Percentiles rank a stretch among this genome's conserved stretches.
These are phyloP conservation scores for Lycium barbarum DNA, from an alignment of 257 asterid species.

Conservation along the genomic window DNA sequence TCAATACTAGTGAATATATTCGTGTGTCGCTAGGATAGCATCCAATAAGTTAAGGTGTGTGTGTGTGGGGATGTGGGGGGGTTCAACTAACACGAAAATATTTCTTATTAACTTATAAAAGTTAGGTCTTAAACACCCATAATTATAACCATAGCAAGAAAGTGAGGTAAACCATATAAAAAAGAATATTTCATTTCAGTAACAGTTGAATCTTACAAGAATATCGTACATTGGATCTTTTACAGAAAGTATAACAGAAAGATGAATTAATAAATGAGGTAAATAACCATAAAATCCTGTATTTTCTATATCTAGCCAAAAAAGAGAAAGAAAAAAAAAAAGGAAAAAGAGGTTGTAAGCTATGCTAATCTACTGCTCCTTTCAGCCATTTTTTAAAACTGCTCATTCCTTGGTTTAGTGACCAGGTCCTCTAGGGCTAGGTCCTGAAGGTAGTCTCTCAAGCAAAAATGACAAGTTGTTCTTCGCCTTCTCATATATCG, in stretches of 20 bases:
- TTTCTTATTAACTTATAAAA: no score
- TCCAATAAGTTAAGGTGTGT: no score
- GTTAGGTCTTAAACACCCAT: no score
- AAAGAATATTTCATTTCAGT: neutral
- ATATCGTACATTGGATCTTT: neutral
- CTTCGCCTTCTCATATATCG: conserved; percentile 28
- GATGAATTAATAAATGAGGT: conserved; percentile 12
- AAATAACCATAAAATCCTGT: neutral
- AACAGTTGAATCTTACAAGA: neutral
- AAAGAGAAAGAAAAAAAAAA: neutral
- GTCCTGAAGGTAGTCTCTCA: conserved; percentile 38
- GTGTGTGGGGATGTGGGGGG: no score
- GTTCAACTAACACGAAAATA: no score
- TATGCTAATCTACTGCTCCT: neutral
- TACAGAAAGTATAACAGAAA: neutral
- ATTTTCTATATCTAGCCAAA: neutral
- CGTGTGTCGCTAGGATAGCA: no score
- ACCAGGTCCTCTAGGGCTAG: conserved; percentile 44
- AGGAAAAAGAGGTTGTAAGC: neutral
- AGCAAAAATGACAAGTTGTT: conserved; percentile 35
- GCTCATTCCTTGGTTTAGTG: conserved; percentile 8
- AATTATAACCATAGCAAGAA: neutral
- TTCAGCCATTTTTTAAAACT: neutral
- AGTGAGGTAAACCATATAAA: neutral
- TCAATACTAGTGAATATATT: neutral